These are phyloP conservation scores for Trichoderma hamatum DNA, from an alignment of 2,329 filamentous ascomycete species.

Conservation along the genomic window DNA sequence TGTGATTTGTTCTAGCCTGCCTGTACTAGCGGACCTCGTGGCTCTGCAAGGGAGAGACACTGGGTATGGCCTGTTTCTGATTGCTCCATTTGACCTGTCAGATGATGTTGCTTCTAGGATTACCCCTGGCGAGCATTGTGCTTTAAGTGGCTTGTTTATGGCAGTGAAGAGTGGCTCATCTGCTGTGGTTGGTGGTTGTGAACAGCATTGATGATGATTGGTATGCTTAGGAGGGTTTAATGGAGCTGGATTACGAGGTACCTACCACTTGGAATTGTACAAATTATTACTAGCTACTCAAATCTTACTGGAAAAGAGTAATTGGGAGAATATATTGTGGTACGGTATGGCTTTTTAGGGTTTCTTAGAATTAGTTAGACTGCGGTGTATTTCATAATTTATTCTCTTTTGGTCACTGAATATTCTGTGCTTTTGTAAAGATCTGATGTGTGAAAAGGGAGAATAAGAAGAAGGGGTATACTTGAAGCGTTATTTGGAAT, in stretches of 20 bases:
- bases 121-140: conserved; percentile 8
- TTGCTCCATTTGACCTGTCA: background rate
- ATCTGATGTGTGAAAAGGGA: too few relatives aligned
- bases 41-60: too few relatives aligned
- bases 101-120: background rate
- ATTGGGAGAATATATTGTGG: background rate
- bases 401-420: background rate
- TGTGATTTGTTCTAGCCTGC: background rate
- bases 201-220: background rate
- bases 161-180: background rate
- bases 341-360: background rate
- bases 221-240: background rate
- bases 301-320: background rate
- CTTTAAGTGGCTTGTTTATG: background rate
- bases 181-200: background rate
- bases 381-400: background rate
- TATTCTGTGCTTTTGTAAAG: background rate
- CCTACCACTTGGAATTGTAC: background rate
- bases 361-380: conserved; percentile 6
- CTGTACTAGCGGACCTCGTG: too few relatives aligned
- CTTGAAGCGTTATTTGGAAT: background rate
- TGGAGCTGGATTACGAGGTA: background rate
- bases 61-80: background rate
- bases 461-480: too few relatives aligned
- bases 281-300: background rate